A percentile compares a stretch with the other conserved stretches of the same genome.
phyloP scores from a whole-genome alignment of 1,284 basidiomycete genomes.

The Heterobasidion annosum region DNA sequence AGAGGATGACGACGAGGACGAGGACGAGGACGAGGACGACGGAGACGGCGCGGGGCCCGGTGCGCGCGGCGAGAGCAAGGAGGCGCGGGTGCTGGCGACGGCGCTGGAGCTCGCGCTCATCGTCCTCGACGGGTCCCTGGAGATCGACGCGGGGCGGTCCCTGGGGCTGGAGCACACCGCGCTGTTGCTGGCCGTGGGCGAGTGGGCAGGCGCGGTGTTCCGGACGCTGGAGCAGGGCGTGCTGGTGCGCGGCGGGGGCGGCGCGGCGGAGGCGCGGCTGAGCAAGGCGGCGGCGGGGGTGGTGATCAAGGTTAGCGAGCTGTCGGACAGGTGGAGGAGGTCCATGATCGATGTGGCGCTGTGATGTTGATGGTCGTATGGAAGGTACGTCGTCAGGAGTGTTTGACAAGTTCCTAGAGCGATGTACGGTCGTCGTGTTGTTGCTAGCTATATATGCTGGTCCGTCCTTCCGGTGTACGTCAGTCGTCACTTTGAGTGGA shows the following conservation, averaged over 20 bases:
- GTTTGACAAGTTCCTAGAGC: not conserved
- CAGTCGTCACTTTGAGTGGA: no score
- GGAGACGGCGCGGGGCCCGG: no score
- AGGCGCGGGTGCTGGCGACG: slow-evolving; percentile 65
- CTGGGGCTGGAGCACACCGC: slow-evolving; percentile 69
- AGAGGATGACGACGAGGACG: slow-evolving; percentile 34
- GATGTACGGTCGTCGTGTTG: not conserved
- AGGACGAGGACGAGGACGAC: slow-evolving; percentile 29
- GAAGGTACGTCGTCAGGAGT: not conserved
- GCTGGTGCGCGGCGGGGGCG: slow-evolving; percentile 57
- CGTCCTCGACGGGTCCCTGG: slow-evolving; percentile 65
- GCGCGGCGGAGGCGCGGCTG: slow-evolving; percentile 46
- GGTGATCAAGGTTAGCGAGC: slow-evolving; percentile 70
- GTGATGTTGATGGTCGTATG: not conserved
- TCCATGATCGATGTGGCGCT: slow-evolving; percentile 47
- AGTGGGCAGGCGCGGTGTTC: slow-evolving; percentile 77
- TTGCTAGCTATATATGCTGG: no score
- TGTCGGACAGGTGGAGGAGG: slow-evolving; percentile 67
- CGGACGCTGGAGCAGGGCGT: slow-evolving; percentile 56
- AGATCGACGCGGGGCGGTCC: slow-evolving; percentile 68
- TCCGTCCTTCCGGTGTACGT: no score
- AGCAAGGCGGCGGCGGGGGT: slow-evolving; percentile 72
- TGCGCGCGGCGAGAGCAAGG: slow-evolving; percentile 22
- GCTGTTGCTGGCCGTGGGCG: slow-evolving; percentile 63
- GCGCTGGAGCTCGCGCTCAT: slow-evolving; percentile 74